Base-by-base conservation (phyloP, 2,329 filamentous ascomycete species). In the Penicillium crustosum region DNA sequence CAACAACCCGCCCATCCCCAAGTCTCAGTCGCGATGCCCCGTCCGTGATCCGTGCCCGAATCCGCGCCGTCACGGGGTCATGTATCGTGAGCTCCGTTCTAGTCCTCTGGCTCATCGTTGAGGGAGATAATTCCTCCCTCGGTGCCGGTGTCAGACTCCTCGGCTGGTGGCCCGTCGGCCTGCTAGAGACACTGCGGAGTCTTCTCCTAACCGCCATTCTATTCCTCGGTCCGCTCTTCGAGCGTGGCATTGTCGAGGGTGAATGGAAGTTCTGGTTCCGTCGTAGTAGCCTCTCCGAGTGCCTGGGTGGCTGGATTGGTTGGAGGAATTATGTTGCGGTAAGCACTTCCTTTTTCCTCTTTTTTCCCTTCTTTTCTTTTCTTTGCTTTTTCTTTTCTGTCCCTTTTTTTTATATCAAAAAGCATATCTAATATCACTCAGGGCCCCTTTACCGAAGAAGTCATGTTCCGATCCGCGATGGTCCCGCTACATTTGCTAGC, bases 241-340 rank as follows among this genome's bases (percentile, higher is more conserved):
- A 96, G 74, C 80, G 82, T 50, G 82, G 92, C 1, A 72, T 96
- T 58, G 85, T 91, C 23, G 88, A 96, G 63, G 85, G 85, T 15
- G 80, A 78, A 41, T 93, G 88, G 86, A 82, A 79, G 59, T 77
- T 83, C 51, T 91, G 88, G 86, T 67, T 87, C 50, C 75, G 76
- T 29, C 76, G 86, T 10, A 75, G 77, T 35, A 81, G 85, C 42
- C 65, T 90, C 15, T 77, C 78, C n/a, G 82, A 84, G 54, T 75
- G 87, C 15, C 83, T 90, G 67, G 79, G 81, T 61, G 88, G 89
- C 63, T 94, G 89, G 89, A 88, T 89, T 53, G 87, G 86, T 36
- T 96, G 90, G 85, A 86, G 94, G 65, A 97, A 97, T 71, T 86
- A 89, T 70, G 83, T 97, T 60, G 90, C 90, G 41, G 92, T 94